Evolutionary conservation across 345 rosid genomes (phyloP), one percentile per base, ranked within the genome.

Genomic region (Leavenworthia alabamica): DNA sequence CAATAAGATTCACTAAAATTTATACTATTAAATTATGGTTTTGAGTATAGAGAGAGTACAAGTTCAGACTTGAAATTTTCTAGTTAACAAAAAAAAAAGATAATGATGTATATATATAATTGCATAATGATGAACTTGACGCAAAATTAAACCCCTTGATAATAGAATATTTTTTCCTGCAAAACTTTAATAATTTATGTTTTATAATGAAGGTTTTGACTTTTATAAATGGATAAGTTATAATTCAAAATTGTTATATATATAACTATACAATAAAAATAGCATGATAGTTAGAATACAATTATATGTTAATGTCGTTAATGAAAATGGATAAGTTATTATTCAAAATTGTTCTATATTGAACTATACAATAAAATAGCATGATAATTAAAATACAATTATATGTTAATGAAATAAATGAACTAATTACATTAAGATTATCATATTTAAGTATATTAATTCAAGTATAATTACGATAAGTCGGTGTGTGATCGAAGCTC

Each of bases 401-500:
- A 43, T 8, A 10, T 8, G 0, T 6, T 62, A 51, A 8, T 31
- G 29, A 4, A 26, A 48, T n/a, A n/a, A n/a, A n/a, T n/a, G n/a
- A n/a, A n/a, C n/a, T n/a, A n/a, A n/a, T n/a, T n/a, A n/a, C n/a
- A n/a, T n/a, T n/a, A n/a, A n/a, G n/a, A n/a, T n/a, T n/a, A 53
- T 23, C 6, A 65, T 33, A 65, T 14, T 24, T 12, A 15, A 31
- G 19, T 29, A 16, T 5, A 19, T 7, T 53, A 20, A 52, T 20
- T 36, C 13, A 53, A 24, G 20, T 26, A 54, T 55, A 46, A 19
- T 23, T 55, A 70, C 2, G 13, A 62, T 39, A 33, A 49, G 70
- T 64, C 75, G 70, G 70, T 63, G 70, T 46, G 48, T 32, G 40
- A 33, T 71, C 55, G 59, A 57, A 56, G 9, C 54, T 53, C 75